Base-by-base conservation (phyloP, 768 basidiomycete species). In the Pisolithus marmoratus region DNA sequence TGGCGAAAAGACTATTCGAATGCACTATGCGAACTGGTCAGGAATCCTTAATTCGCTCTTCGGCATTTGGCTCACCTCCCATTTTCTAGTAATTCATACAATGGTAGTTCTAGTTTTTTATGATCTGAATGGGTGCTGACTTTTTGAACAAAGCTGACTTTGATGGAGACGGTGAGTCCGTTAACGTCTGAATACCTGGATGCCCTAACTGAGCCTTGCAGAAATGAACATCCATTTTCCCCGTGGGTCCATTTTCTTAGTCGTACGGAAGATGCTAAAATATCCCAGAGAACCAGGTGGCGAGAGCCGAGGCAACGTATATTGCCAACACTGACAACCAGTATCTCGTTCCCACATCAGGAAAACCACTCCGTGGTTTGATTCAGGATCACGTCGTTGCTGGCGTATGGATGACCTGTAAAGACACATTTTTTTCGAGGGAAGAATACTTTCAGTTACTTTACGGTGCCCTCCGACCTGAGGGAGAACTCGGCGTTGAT, bases 151-250 rank as follows among this genome's bases (percentile, higher is more conserved):
- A 42, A 87, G 86, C 92, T 61, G 92, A 95, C 69, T 95, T 95
- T 61, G 92, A 95, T 60, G 92, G 92, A 57, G 92, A 95, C 71
- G 87, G 87, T 85, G 54, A 60, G 78, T 65, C 59, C 48, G 34
- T 43, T 41, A 31, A 36, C 29, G 9, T 50, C 41, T 19, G 27
- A 51, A 23, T 34, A 46, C 34, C 19, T 14, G 38, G 41, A 27
- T 12, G 23, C 15, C 26, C 50, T 65, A 12, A 53, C 52, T 31
- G 23, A 26, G 37, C 53, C 38, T 51, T 44, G 23, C 55, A 92
- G 95, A 99, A 68, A 99, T 99, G 95, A 99, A 99, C 71, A 93
- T 99, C 46, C 96, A 99, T 74, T 99, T 99, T 60, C 94, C 96
- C 60, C 95, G 92, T 91, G 69, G 72, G 90, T 74, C 12, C 37